Conservation (phyloP, 179 eudicot species). For the Beta macrorhiza region DNA sequence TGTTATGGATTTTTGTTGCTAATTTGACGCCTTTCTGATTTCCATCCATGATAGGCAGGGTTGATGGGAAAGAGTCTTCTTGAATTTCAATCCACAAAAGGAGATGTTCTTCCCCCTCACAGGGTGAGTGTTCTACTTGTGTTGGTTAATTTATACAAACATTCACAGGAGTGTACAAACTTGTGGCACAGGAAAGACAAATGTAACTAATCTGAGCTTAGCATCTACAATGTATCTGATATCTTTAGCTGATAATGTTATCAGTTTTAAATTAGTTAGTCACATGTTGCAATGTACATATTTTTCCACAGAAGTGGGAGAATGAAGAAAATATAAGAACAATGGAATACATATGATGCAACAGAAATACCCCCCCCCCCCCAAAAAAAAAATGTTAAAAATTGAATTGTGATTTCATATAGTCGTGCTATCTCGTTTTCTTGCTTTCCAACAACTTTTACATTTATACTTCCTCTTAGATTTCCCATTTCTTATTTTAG, state of each 20-base stretch:
- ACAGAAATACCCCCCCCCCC: not conserved
- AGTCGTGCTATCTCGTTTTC: not conserved
- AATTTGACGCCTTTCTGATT: not conserved
- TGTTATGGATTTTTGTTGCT: not conserved
- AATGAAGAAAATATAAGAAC: not conserved
- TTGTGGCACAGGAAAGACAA: not conserved
- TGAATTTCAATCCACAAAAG: conserved; percentile 92
- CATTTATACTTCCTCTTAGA: not conserved
- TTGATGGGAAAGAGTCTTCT: conserved; percentile 88
- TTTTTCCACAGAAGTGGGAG: not conserved
- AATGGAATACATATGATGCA: not conserved
- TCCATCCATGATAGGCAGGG: conserved; percentile 53
- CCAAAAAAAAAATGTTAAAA: not conserved
- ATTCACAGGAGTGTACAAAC: not conserved
- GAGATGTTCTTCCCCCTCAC: conserved; percentile 93
- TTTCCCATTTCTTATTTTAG: no score
- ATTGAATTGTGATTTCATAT: not conserved
- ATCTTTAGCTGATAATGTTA: not conserved
- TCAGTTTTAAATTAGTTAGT: not conserved
- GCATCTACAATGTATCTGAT: not conserved
- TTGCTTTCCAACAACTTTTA: not conserved
- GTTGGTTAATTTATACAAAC: not conserved
- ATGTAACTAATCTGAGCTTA: not conserved
- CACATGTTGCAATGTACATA: not conserved
- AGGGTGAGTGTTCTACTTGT: conserved; percentile 46